Evolutionary conservation across 2,329 filamentous ascomycete species (phyloP).

Genomic region (Bipolaris sorokiniana): DNA sequence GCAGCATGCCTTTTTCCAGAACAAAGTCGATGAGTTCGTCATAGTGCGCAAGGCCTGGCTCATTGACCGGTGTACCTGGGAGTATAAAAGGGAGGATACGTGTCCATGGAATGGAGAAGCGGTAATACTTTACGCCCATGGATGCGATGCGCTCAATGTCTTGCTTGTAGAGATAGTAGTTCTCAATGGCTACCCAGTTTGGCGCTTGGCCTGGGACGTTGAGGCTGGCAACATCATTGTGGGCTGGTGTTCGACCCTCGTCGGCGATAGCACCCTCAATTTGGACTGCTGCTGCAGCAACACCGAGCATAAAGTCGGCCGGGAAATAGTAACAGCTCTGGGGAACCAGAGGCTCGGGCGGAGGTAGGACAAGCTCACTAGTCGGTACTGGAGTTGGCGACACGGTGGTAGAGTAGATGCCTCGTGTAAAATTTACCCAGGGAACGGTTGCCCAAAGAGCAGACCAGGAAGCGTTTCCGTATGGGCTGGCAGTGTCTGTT

Average conservation of each 20-base stretch:
- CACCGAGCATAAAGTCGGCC: conserved; percentile 51
- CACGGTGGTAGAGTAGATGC: conserved; percentile 59
- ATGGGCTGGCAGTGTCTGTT: conserved; percentile 45
- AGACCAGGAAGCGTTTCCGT: conserved; percentile 51
- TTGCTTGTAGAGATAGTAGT: conserved; percentile 64
- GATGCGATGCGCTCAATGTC: conserved; percentile 61
- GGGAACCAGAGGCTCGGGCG: conserved; percentile 58
- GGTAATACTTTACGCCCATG: conserved; percentile 60
- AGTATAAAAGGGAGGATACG: conserved; percentile 60
- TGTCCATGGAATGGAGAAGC: conserved; percentile 61
- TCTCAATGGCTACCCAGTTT: conserved; percentile 53
- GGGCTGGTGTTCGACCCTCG: conserved; percentile 34
- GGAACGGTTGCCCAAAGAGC: conserved; percentile 46
- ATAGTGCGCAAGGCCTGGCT: conserved; percentile 60
- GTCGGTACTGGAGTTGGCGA: conserved; percentile 62
- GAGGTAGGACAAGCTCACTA: conserved; percentile 62
- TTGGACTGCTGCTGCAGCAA: conserved; percentile 36
- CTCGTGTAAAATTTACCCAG: conserved; percentile 46
- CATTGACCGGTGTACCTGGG: conserved; percentile 59
- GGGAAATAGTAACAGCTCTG: conserved; percentile 59
- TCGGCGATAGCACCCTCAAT: conserved; percentile 44
- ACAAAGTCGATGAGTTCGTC: conserved; percentile 61
- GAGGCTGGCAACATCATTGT: conserved; percentile 26
- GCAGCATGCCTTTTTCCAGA: conserved; percentile 58
- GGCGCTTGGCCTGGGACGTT: conserved; percentile 13